phyloP scores from a whole-genome alignment of 305 asterid species.

The Plantago coronopus region DNA sequence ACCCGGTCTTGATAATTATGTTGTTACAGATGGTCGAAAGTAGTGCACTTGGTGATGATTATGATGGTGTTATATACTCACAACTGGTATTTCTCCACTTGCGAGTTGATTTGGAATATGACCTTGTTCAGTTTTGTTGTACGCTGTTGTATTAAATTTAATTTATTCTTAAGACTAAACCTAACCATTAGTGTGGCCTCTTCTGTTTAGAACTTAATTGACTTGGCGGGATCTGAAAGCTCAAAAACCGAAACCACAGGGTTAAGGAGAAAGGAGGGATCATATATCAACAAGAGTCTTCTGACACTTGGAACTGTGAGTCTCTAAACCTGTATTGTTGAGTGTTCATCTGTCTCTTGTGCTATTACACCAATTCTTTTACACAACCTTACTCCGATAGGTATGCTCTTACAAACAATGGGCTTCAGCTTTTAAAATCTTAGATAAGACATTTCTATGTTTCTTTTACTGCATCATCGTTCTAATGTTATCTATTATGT shows the following conservation, averaged over 20 bases:
- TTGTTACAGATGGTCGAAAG: slow-evolving; percentile 90
- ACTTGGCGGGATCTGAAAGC: slow-evolving; percentile 99
- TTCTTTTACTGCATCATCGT: slow-evolving; percentile 14
- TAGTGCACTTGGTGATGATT: slow-evolving; percentile 91
- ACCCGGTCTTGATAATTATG: slow-evolving; percentile 16
- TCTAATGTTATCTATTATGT: slow-evolving; percentile 24
- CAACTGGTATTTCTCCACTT: slow-evolving; percentile 66
- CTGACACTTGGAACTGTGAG: slow-evolving; percentile 99
- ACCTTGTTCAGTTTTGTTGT: background rate
- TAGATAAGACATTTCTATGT: slow-evolving; percentile 9
- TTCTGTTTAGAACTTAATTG: slow-evolving; percentile 71
- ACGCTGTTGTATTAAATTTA: slow-evolving; percentile 8
- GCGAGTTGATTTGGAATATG: slow-evolving; percentile 18
- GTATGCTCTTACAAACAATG: slow-evolving; percentile 1
- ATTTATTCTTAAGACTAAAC: slow-evolving; percentile 8
- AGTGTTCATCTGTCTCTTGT: slow-evolving; percentile 5
- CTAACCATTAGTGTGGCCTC: slow-evolving; percentile 20
- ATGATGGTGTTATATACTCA: slow-evolving; percentile 94
- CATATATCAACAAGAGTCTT: slow-evolving; percentile 97
- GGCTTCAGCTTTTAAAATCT: slow-evolving; percentile 11
- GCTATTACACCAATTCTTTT: background rate
- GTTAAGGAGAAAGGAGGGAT: slow-evolving; percentile 95
- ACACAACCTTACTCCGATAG: background rate
- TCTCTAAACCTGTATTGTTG: slow-evolving; percentile 18
- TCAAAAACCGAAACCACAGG: slow-evolving; percentile 99